Evolutionary conservation across 2,329 filamentous ascomycete species (phyloP), one percentile per base, ranked within the genome.

Genomic region (Lachnellula suecica): DNA sequence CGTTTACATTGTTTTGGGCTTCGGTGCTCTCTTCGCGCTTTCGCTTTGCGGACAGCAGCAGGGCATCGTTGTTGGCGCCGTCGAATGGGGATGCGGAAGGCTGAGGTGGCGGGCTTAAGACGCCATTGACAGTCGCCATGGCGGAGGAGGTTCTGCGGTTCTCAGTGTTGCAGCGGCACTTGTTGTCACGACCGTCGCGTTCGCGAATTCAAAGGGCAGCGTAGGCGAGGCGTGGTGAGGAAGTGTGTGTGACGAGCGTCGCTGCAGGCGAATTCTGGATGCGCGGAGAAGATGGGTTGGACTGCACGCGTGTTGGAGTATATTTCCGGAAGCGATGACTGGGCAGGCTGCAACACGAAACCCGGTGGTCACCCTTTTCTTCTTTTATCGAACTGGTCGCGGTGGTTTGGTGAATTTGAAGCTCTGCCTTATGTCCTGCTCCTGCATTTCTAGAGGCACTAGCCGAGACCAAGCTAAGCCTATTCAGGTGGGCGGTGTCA

Each of bases 11-110:
- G 52, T 61, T 47, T 19, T 61, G 57, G 48, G 53, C 63, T 43
- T 74, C 74, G 59, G 76, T 73, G 53, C 66, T 71, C 45, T 70
- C 68, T 62, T 82, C 79, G 74, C 81, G 81, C 72, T 85, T 85
- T 68, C 82, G 74, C 72, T 85, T 85, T 52, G 71, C 71, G 23
- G 74, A 68, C 29, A 72, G 62, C 48, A 66, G 64, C 46, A 68
- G 62, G 22, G 64, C 57, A 34, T 61, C 49, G 46, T 58, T 52
- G 34, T 58, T 52, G 34, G 59, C 44, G 35, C 51, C 47, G 10
- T 65, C 63, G 22, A n/a, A 24, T 49, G 59, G 60, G 43, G 7
- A 10, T 49, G 59, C 60, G 42, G 19, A 17, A 34, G 25, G 38
- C 20, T 63, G 66, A 44, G 62, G 61, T 22, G 60, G 59, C 24